Conservation (phyloP, 164 flowering plant species). For the Litsea cubeba region DNA sequence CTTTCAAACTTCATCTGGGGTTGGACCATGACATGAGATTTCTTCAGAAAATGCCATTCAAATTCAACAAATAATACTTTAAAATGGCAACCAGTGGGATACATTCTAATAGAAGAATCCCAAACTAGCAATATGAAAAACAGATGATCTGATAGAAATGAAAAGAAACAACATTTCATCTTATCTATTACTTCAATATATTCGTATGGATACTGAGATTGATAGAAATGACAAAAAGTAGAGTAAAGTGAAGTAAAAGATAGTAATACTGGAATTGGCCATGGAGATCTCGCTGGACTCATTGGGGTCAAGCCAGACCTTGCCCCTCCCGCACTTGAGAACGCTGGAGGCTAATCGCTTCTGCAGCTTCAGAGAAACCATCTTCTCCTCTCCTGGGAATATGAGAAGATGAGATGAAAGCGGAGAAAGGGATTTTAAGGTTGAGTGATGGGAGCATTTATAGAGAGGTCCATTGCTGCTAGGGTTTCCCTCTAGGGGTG, state of each 20-base stretch:
- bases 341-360: conserved; percentile 39
- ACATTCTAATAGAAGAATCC: too few relatives aligned
- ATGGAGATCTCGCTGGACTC: conserved; percentile 37
- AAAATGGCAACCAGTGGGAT: background rate
- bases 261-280: conserved; percentile 34
- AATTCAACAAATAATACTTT: background rate
- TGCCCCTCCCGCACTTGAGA: conserved; percentile 34
- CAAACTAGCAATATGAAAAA: background rate
- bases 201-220: too few relatives aligned
- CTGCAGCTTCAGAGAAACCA: conserved; percentile 43
- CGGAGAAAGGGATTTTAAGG: background rate
- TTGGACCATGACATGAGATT: background rate
- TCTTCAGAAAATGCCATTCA: background rate
- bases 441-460: too few relatives aligned
- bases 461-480: background rate
- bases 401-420: background rate
- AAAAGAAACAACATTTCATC: background rate
- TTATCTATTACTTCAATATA: too few relatives aligned
- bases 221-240: background rate
- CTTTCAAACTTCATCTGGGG: too few relatives aligned
- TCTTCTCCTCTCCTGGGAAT: background rate
- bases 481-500: background rate
- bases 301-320: conserved; percentile 49
- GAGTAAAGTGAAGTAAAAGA: background rate
- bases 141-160: background rate